Conservation (phyloP, 2,329 filamentous ascomycete species). For the Calycina herbarum region DNA sequence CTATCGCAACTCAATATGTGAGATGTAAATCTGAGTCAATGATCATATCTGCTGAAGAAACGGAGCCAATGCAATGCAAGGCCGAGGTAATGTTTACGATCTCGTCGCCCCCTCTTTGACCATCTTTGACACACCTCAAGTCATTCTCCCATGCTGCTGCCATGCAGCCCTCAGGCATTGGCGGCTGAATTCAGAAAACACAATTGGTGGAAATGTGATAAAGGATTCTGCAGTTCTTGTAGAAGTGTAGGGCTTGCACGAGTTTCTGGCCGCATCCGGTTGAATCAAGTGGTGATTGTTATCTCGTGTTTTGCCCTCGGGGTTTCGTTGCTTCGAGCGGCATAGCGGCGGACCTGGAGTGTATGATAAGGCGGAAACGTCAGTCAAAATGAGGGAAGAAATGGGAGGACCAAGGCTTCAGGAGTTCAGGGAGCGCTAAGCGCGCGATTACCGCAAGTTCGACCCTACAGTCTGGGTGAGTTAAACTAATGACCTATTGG, state of each 20-base stretch:
- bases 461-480: not conserved
- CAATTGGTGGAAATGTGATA: constrained; percentile 1
- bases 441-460: not conserved
- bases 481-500: not conserved
- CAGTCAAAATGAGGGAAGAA: not conserved
- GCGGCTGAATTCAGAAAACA: not conserved
- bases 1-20: not conserved
- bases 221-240: constrained; percentile 7
- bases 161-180: not conserved
- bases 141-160: too few species aligned
- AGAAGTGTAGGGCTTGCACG: not conserved
- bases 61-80: not conserved
- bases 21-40: not conserved
- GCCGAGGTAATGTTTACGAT: not conserved
- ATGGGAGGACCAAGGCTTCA: not conserved
- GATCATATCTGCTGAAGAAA: not conserved
- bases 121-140: too few species aligned
- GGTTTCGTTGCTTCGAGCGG: not conserved
- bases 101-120: not conserved
- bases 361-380: too few species aligned
- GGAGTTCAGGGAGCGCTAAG: not conserved
- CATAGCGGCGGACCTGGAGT: not conserved
- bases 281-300: constrained; percentile 3
- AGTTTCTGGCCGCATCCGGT: not conserved
- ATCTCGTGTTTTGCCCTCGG: not conserved